Evolutionary conservation across 1,139 yeast species (phyloP).

Genomic region (Geotrichum fermentans): DNA sequence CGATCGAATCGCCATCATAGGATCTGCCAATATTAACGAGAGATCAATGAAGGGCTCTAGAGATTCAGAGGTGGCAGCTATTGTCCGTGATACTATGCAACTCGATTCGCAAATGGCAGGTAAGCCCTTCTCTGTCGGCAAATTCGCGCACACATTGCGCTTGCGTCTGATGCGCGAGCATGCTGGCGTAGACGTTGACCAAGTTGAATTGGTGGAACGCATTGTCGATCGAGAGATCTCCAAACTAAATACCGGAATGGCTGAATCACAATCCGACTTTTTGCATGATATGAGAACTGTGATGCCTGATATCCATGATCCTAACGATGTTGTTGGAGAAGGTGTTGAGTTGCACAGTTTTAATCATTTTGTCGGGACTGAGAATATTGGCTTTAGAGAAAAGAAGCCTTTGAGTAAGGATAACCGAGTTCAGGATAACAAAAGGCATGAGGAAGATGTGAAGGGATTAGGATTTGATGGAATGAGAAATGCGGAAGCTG

Average conservation of each 20-base stretch:
- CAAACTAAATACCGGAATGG: not conserved
- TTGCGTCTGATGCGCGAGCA: slow-evolving; percentile 95
- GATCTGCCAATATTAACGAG: slow-evolving; percentile 26
- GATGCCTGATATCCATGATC: slow-evolving; percentile 14
- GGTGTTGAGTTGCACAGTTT: slow-evolving; percentile 48
- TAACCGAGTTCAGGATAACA: slow-evolving; percentile 67
- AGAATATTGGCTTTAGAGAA: slow-evolving; percentile 79
- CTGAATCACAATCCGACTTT: slow-evolving; percentile 1
- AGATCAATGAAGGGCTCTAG: slow-evolving; percentile 52
- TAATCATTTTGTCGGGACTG: slow-evolving; percentile 84
- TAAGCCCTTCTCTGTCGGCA: slow-evolving; percentile 70
- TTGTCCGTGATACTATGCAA: slow-evolving; percentile 77
- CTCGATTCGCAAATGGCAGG: slow-evolving; percentile 78
- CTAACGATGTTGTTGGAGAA: slow-evolving; percentile 12
- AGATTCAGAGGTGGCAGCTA: slow-evolving; percentile 90
- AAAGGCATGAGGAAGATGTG: slow-evolving; percentile 64
- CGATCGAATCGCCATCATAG: slow-evolving; percentile 22
- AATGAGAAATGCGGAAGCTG: slow-evolving; percentile 22
- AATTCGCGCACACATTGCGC: slow-evolving; percentile 84
- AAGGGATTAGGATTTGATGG: slow-evolving; percentile 67
- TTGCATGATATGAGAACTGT: slow-evolving; percentile 11
- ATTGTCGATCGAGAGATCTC: slow-evolving; percentile 23
- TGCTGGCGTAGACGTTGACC: slow-evolving; percentile 86
- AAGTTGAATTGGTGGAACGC: slow-evolving; percentile 77
- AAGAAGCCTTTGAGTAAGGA: slow-evolving; percentile 77